These are phyloP conservation scores for Leishmania tarentolae DNA, from an alignment of 208 protist genomes.

Conservation along the genomic window DNA sequence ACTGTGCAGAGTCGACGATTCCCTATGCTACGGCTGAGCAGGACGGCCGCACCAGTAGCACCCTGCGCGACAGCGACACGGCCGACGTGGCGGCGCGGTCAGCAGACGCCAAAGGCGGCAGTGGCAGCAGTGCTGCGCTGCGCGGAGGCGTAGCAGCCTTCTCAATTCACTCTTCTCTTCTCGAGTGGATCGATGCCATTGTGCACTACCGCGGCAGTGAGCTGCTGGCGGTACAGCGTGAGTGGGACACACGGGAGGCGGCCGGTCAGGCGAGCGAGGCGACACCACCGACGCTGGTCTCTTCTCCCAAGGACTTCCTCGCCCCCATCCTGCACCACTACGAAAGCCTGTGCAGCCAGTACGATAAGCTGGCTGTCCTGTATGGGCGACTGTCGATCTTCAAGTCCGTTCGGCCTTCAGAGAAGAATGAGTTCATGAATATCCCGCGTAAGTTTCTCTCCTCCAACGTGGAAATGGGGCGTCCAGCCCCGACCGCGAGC, in stretches of 20 bases:
- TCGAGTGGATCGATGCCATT: slow-evolving; percentile 80
- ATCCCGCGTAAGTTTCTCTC: slow-evolving; percentile 36
- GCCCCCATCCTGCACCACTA: slow-evolving; percentile 85
- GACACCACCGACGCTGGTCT: slow-evolving; percentile 10
- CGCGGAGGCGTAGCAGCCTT: slow-evolving; percentile 45
- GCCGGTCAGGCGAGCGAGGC: slow-evolving; percentile 3
- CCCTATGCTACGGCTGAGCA: not conserved
- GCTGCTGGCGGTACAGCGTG: slow-evolving; percentile 68
- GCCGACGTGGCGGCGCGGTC: not conserved
- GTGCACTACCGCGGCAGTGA: slow-evolving; percentile 79
- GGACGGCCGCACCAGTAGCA: not conserved
- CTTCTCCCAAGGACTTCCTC: slow-evolving; percentile 74
- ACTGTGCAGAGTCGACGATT: not conserved
- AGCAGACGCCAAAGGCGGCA: not conserved
- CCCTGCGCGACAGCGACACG: not conserved
- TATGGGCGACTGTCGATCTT: slow-evolving; percentile 86
- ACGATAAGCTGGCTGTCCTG: slow-evolving; percentile 72
- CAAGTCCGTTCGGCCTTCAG: slow-evolving; percentile 70
- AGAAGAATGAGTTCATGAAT: slow-evolving; percentile 65
- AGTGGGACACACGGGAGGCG: slow-evolving; percentile 11
- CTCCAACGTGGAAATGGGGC: slow-evolving; percentile 55
- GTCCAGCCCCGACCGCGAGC: slow-evolving; percentile 1
- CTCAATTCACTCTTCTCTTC: slow-evolving; percentile 63
- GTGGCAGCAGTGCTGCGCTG: slow-evolving; percentile 16
- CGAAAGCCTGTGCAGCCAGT: slow-evolving; percentile 50